Evolutionary conservation across 2,329 filamentous ascomycete genomes (phyloP).

Genomic region (Penicillium sclerotigenum): DNA sequence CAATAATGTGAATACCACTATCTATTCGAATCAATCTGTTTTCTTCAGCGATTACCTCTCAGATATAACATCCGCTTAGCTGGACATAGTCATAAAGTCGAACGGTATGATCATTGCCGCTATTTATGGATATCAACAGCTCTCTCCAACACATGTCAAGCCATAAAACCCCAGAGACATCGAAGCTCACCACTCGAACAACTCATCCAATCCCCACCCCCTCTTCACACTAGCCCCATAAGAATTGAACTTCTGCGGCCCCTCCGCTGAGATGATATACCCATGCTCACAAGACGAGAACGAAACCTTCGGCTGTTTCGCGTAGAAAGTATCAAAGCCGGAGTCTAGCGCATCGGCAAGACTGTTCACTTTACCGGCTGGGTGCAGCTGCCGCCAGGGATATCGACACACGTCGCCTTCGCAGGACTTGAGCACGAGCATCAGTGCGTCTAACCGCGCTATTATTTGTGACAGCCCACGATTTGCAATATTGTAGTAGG

Average conservation of each 20-base stretch:
- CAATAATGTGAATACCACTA: slow-evolving; percentile 19
- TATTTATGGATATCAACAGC: neutral
- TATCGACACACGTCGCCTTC: slow-evolving; percentile 52
- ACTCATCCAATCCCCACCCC: slow-evolving; percentile 1
- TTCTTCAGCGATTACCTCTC: slow-evolving; percentile 6
- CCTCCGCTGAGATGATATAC: slow-evolving; percentile 57
- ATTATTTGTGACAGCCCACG: slow-evolving; percentile 40
- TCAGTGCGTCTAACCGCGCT: slow-evolving; percentile 55
- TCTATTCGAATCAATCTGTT: neutral
- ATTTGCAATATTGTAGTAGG: slow-evolving; percentile 16
- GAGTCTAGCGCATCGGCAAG: slow-evolving; percentile 51
- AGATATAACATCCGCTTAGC: neutral
- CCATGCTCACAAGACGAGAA: slow-evolving; percentile 56
- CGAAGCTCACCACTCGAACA: slow-evolving; percentile 3
- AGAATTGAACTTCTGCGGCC: slow-evolving; percentile 43
- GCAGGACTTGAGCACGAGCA: slow-evolving; percentile 62
- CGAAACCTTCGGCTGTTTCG: slow-evolving; percentile 48
- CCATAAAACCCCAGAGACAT: neutral
- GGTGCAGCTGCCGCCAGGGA: slow-evolving; percentile 59
- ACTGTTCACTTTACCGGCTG: slow-evolving; percentile 50
- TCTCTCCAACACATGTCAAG: neutral
- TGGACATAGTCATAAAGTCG: neutral
- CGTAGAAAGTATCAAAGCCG: slow-evolving; percentile 55
- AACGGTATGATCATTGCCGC: neutral
- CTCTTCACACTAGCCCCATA: slow-evolving; percentile 16